Evolutionary conservation across 139 green algal species (phyloP).

Genomic region (Pseudopediastrum boryanum): DNA sequence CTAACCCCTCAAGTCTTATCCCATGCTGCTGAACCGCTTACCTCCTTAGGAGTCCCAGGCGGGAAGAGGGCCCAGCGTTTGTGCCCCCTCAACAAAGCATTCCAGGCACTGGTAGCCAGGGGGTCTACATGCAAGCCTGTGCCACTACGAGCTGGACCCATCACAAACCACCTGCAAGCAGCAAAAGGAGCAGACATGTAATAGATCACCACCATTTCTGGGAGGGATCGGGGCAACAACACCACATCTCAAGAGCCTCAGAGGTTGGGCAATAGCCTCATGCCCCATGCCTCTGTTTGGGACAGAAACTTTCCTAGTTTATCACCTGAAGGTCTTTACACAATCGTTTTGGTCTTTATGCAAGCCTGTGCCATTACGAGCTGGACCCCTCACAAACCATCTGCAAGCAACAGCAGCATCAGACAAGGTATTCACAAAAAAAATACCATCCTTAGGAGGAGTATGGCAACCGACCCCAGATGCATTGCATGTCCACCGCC

Average conservation of each 20-base stretch:
- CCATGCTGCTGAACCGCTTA: slow-evolving; percentile 18
- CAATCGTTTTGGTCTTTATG: slow-evolving; percentile 91
- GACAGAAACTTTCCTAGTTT: no score
- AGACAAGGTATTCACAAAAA: background rate
- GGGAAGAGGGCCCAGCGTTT: slow-evolving; percentile 98
- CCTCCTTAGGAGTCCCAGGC: slow-evolving; percentile 53
- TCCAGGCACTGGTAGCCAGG: slow-evolving; percentile 95
- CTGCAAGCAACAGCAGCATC: slow-evolving; percentile 54
- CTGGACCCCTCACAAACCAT: slow-evolving; percentile 94
- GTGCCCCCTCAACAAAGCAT: slow-evolving; percentile 60
- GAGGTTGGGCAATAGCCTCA: no score
- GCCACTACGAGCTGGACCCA: slow-evolving; percentile 78
- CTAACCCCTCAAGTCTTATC: background rate
- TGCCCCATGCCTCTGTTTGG: no score
- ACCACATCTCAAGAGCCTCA: no score
- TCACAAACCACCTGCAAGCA: slow-evolving; percentile 94
- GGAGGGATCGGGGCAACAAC: background rate
- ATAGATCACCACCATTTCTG: background rate
- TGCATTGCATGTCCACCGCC: no score
- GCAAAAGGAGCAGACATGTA: background rate
- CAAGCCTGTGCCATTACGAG: slow-evolving; percentile 72
- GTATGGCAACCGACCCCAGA: no score
- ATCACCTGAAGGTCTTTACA: no score
- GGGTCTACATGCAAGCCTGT: slow-evolving; percentile 85
- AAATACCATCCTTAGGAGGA: background rate